These are phyloP conservation scores for Pythium graminicola DNA, from an alignment of 352 stramenopile species.

Conservation along the genomic window DNA sequence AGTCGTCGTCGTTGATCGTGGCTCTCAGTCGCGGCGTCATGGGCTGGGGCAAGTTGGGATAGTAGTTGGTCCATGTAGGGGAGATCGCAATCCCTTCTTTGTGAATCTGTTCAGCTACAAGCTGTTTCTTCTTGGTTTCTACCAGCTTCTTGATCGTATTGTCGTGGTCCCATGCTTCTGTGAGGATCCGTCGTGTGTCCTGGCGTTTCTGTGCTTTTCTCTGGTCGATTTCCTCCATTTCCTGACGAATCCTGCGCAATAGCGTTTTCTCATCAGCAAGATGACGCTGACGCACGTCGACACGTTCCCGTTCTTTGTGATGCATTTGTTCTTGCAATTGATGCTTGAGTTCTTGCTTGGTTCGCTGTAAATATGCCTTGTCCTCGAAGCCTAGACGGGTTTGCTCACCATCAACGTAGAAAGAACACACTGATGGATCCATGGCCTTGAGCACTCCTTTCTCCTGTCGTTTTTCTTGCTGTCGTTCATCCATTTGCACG, in stretches of 20 bases:
- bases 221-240: constrained; percentile 58
- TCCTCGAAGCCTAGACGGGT: constrained; percentile 46
- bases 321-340: constrained; percentile 56
- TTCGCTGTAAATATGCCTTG: constrained; percentile 31
- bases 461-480: constrained; percentile 25
- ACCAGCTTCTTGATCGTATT: constrained; percentile 60
- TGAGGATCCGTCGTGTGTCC: constrained; percentile 48
- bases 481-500: constrained; percentile 44
- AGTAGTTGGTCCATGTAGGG: constrained; percentile 18
- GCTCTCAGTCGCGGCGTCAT: constrained; percentile 16
- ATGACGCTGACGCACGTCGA: constrained; percentile 29
- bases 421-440: constrained; percentile 44
- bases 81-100: constrained; percentile 23
- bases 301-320: constrained; percentile 41
- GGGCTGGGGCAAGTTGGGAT: constrained; percentile 26
- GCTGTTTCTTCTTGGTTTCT: constrained; percentile 55
- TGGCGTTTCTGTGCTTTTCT: constrained; percentile 49
- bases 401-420: constrained; percentile 52
- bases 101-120: constrained; percentile 39
- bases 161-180: constrained; percentile 55
- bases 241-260: constrained; percentile 40
- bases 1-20: constrained; percentile 33
- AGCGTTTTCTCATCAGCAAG: constrained; percentile 56
- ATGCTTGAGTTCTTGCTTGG: constrained; percentile 48
- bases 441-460: constrained; percentile 26